Evolutionary conservation across 495 filamentous ascomycete species (phyloP).

Genomic region (Tuber borchii): DNA sequence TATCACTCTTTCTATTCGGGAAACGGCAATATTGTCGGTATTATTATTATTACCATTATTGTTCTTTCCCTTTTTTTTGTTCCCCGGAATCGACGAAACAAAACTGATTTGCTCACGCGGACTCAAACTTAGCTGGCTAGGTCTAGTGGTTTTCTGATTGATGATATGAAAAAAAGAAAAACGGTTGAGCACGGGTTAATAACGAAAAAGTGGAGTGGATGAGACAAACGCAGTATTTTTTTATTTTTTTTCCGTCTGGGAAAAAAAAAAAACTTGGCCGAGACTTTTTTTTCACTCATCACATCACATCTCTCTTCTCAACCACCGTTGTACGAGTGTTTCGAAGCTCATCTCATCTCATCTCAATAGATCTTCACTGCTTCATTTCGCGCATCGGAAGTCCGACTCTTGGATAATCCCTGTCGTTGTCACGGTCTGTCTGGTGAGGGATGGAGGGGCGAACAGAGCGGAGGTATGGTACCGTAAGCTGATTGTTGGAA

Average conservation of each 20-base stretch:
- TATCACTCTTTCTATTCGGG: neutral
- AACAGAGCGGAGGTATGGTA: neutral
- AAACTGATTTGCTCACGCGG: neutral
- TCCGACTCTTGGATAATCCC: neutral
- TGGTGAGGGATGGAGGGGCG: neutral
- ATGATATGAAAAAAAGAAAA: neutral
- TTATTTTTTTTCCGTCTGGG: neutral
- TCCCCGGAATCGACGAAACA: neutral
- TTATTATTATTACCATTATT: neutral
- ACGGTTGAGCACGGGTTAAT: slow-evolving; percentile 3
- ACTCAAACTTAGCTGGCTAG: neutral
- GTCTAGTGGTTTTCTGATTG: neutral
- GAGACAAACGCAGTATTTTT: neutral
- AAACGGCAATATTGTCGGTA: neutral
- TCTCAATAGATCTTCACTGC: slow-evolving; percentile 36
- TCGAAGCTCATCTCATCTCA: slow-evolving; percentile 35
- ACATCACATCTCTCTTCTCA: neutral
- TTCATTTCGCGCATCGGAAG: slow-evolving; percentile 27
- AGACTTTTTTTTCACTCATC: neutral
- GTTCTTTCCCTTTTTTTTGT: neutral
- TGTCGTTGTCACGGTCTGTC: neutral
- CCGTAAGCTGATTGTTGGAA: neutral
- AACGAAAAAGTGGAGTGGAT: neutral
- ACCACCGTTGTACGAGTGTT: slow-evolving; percentile 1
- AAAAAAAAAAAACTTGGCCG: neutral